A percentile compares a stretch with the other conserved stretches of the same genome.
Evolutionary conservation across 805 yeast species (phyloP).

Genomic region (Starmerella geochares): DNA sequence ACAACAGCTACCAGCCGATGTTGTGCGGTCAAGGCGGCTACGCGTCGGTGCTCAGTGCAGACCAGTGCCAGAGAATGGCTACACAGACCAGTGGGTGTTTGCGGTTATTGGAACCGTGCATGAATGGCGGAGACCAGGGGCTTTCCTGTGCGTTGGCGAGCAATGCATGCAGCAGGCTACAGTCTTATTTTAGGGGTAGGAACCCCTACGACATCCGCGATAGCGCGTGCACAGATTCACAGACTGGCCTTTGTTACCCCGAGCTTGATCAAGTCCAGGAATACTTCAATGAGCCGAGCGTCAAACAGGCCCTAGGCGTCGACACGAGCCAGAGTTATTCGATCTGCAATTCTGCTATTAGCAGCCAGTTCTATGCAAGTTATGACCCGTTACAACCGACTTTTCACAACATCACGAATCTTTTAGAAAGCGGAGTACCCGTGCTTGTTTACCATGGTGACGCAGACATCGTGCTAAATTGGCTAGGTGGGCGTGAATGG

Average conservation of each 20-base stretch:
- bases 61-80: slow-evolving; percentile 18
- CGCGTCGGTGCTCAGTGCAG: slow-evolving; percentile 28
- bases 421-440: slow-evolving; percentile 63
- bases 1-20: slow-evolving; percentile 78
- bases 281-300: slow-evolving; percentile 45
- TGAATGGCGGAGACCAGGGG: slow-evolving; percentile 11
- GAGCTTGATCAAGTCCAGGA: slow-evolving; percentile 44
- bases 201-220: slow-evolving; percentile 59
- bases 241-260: slow-evolving; percentile 44
- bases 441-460: slow-evolving; percentile 90
- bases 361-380: slow-evolving; percentile 42
- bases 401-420: slow-evolving; percentile 55
- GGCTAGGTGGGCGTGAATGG: slow-evolving; percentile 92
- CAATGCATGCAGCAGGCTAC: slow-evolving; percentile 14
- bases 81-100: slow-evolving; percentile 12
- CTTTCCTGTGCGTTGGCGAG: slow-evolving; percentile 15
- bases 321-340: slow-evolving; percentile 41
- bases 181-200: slow-evolving; percentile 33
- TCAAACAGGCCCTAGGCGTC: slow-evolving; percentile 50
- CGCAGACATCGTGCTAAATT: slow-evolving; percentile 90
- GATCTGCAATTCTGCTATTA: slow-evolving; percentile 64
- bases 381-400: slow-evolving; percentile 84
- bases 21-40: slow-evolving; percentile 84
- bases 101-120: slow-evolving; percentile 14
- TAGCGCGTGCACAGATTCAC: slow-evolving; percentile 51